These are phyloP conservation scores for Saprolegnia parasitica DNA, from an alignment of 352 stramenopile species.

Conservation along the genomic window DNA sequence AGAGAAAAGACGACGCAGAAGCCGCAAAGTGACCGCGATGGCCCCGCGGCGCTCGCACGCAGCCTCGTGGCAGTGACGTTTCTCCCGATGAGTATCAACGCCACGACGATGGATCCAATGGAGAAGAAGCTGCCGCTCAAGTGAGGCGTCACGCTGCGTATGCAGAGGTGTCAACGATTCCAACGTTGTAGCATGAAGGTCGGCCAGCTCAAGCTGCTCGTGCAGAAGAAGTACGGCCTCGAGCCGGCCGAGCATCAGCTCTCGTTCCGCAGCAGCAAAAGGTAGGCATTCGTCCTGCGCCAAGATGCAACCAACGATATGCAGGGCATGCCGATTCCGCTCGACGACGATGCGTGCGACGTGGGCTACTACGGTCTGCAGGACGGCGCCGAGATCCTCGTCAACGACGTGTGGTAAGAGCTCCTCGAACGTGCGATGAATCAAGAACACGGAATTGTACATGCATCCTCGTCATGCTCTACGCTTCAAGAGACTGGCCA, in stretches of 20 bases:
- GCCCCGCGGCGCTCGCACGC: constrained; percentile 43
- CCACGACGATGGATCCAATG: constrained; percentile 57
- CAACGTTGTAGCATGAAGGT: constrained; percentile 49
- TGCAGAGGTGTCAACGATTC: background rate
- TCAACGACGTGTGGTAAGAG: constrained; percentile 42
- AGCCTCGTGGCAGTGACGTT: constrained; percentile 66
- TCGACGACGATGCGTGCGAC: constrained; percentile 69
- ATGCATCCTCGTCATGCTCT: background rate
- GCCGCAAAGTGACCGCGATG: background rate
- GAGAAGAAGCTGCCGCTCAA: constrained; percentile 64
- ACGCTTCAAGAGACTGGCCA: constrained; percentile 28
- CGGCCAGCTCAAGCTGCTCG: constrained; percentile 59
- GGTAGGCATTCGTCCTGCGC: constrained; percentile 34
- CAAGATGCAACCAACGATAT: background rate
- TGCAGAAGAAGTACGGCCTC: constrained; percentile 73
- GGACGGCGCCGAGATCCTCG: constrained; percentile 61
- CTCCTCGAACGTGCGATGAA: background rate
- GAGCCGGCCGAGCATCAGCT: constrained; percentile 44
- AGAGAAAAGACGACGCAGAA: background rate
- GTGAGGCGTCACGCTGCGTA: background rate
- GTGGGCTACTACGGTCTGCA: constrained; percentile 70
- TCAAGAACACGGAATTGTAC: no score
- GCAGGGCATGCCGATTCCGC: constrained; percentile 57
- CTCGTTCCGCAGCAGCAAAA: constrained; percentile 52
- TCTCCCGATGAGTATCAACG: constrained; percentile 68